Percentiles rank a stretch among this genome's conserved stretches.
Evolutionary conservation across 2,329 filamentous ascomycete species (phyloP).

Genomic region (Botrytis porri): DNA sequence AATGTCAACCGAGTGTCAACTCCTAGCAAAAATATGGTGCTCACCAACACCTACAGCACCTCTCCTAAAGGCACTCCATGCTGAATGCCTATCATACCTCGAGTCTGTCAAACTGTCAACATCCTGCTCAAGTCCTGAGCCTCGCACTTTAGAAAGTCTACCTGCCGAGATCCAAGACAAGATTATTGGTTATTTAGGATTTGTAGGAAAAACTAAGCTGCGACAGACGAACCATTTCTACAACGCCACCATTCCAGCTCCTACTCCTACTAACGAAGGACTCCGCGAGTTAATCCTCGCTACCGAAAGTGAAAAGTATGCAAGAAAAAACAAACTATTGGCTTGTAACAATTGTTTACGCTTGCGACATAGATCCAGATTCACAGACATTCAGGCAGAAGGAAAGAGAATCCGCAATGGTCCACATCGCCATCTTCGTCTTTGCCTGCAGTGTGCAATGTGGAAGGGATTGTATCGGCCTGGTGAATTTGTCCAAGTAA

Average conservation of each 20-base stretch:
- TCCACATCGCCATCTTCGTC: background rate
- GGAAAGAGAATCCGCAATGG: background rate
- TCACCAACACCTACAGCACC: background rate
- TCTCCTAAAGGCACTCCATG: background rate
- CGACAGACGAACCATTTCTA: background rate
- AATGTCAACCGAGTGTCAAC: background rate
- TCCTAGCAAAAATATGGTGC: background rate
- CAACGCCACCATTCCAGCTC: background rate
- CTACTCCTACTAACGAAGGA: background rate
- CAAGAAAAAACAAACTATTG: background rate
- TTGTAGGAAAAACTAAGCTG: background rate
- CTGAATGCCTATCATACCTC: background rate
- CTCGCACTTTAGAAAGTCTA: background rate
- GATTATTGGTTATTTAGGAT: background rate
- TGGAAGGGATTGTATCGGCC: background rate
- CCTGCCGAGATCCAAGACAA: background rate
- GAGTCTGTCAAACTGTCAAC: background rate
- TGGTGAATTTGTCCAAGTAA: background rate
- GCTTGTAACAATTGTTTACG: background rate
- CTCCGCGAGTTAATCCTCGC: background rate
- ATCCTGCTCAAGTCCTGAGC: background rate
- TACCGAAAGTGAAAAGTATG: background rate
- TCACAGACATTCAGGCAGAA: background rate
- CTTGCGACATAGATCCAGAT: background rate
- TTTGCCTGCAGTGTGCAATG: background rate